Percentiles rank a stretch among this genome's conserved stretches.
These are phyloP conservation scores for Gossypium sturtianum DNA, from an alignment of 345 rosid species.

Conservation along the genomic window DNA sequence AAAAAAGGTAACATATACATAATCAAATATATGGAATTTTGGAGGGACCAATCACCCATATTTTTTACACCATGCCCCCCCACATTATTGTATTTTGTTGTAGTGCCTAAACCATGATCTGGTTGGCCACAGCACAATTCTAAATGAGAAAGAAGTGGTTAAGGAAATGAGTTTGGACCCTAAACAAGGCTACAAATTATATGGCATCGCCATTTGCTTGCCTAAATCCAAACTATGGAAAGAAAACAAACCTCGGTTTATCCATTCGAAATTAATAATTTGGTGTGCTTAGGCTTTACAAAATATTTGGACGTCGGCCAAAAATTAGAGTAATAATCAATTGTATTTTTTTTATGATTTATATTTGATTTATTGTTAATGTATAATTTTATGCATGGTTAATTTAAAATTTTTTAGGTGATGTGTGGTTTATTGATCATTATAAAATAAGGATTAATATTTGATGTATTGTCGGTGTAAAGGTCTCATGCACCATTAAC, in stretches of 20 bases:
- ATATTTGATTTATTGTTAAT: too few species aligned
- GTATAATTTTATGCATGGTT: too few species aligned
- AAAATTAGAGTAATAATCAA: background rate
- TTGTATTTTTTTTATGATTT: background rate
- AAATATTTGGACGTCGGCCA: constrained; percentile 1
- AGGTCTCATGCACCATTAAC: too few species aligned
- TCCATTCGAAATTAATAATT: constrained; percentile 16
- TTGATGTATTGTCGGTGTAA: too few species aligned
- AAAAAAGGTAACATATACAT: background rate
- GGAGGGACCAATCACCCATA: background rate
- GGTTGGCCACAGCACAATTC: constrained; percentile 36
- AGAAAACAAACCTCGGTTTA: constrained; percentile 2
- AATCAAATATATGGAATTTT: background rate
- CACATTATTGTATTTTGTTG: constrained; percentile 15
- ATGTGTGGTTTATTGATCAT: too few species aligned
- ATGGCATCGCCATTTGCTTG: background rate
- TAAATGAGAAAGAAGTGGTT: constrained; percentile 4
- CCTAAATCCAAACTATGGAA: background rate
- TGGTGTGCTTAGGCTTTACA: constrained; percentile 16
- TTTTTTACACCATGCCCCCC: constrained; percentile 8
- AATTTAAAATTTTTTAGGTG: too few species aligned
- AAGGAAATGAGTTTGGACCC: constrained; percentile 19
- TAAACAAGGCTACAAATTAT: constrained; percentile 17
- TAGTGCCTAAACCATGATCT: constrained; percentile 25
- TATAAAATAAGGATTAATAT: too few species aligned